phyloP scores from a whole-genome alignment of 768 basidiomycete genomes.

The Cubamyces lactineus region DNA sequence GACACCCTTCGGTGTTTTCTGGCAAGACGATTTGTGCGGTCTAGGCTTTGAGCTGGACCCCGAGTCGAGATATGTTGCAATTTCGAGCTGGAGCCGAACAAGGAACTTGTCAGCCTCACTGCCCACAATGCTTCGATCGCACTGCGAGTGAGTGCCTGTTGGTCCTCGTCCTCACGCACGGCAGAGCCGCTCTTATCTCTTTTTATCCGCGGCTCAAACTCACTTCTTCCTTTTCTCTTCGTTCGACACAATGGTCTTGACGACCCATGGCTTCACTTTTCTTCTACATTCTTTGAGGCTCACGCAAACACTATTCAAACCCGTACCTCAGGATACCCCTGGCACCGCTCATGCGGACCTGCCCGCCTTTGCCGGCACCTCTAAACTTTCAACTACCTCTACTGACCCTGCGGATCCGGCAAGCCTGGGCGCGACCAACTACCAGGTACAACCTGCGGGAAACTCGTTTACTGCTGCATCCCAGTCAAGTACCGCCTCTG shows the following conservation, averaged over 20 bases:
- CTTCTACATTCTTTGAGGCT: slow-evolving; percentile 39
- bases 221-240: background rate
- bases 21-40: too few species aligned
- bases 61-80: too few species aligned
- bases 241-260: slow-evolving; percentile 32
- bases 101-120: too few species aligned
- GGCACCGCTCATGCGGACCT: background rate
- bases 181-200: background rate
- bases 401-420: background rate
- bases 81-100: too few species aligned
- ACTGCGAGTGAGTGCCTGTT: too few species aligned
- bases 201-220: background rate
- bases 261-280: slow-evolving; percentile 30
- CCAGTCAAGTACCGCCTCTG: slow-evolving; percentile 5
- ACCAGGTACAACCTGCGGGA: background rate
- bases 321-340: slow-evolving; percentile 15
- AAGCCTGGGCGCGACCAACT: background rate
- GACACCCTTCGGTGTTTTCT: too few species aligned
- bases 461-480: slow-evolving; percentile 4
- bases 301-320: slow-evolving; percentile 38
- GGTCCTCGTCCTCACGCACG: background rate
- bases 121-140: too few species aligned
- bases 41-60: too few species aligned
- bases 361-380: background rate
- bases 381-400: background rate